These are phyloP conservation scores for Madurella fahalii DNA, from an alignment of 2,329 filamentous ascomycete genomes.

Conservation along the genomic window DNA sequence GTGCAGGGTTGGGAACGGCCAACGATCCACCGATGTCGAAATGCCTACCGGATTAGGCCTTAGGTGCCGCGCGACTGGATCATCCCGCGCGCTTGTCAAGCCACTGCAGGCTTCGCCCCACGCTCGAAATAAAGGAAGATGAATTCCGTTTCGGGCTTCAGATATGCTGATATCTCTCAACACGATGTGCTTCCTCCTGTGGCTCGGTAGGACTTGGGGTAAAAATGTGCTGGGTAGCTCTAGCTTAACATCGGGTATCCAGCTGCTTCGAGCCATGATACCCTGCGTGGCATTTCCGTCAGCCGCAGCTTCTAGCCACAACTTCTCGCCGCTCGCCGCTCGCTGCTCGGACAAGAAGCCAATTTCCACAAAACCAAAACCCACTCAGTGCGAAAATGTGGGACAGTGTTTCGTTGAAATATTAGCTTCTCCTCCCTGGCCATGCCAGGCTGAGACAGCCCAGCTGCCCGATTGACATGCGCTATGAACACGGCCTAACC, in stretches of 20 bases:
- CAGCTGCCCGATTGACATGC: too few relatives aligned
- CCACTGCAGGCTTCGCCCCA: conserved; percentile 9
- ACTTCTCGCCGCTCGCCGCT: too few relatives aligned
- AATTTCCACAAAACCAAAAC: conserved; percentile 1
- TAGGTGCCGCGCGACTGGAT: conserved; percentile 15
- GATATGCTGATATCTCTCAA: background rate
- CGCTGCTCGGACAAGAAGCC: background rate
- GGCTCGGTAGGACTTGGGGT: background rate
- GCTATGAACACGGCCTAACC: too few relatives aligned
- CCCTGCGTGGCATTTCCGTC: background rate
- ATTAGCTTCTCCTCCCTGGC: too few relatives aligned
- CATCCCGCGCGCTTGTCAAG: conserved; percentile 11
- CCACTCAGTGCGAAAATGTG: background rate
- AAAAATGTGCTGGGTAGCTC: background rate
- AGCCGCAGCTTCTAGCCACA: conserved; percentile 13
- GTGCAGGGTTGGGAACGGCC: too few relatives aligned
- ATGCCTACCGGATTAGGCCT: conserved; percentile 6
- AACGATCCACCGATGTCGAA: conserved; percentile 4
- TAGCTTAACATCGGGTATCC: background rate
- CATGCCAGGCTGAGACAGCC: too few relatives aligned
- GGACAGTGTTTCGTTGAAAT: background rate
- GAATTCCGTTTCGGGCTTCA: background rate
- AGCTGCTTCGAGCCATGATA: background rate
- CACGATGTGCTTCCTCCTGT: background rate
- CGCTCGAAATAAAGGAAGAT: background rate